Percentiles rank a stretch among this genome's conserved stretches.
Conservation (phyloP, 306 rosid genomes). For the Prinsepia uniflora region DNA sequence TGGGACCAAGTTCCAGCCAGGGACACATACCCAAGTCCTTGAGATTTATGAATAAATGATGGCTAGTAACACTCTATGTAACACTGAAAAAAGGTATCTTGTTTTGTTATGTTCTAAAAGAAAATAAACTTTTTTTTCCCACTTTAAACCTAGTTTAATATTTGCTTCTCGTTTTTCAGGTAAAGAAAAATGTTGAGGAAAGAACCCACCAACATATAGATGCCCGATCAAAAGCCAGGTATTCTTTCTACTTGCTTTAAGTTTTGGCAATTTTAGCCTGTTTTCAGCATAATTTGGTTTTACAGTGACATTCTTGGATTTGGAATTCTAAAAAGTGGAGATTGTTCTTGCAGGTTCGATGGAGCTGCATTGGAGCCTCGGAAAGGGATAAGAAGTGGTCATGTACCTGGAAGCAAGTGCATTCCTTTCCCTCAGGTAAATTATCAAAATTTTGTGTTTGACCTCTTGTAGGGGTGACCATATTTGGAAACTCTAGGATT, state of each 20-base stretch:
- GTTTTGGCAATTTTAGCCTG: background rate
- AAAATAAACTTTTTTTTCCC: background rate
- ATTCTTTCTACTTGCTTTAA: conserved; percentile 1
- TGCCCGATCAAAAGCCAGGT: conserved; percentile 95
- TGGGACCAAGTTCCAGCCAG: no score
- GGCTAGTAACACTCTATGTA: background rate
- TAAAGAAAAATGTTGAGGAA: conserved; percentile 57
- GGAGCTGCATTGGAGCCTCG: conserved; percentile 79
- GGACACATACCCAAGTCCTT: background rate
- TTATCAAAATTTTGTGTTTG: conserved; percentile 5
- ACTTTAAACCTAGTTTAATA: conserved; percentile 1
- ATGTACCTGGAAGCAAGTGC: conserved; percentile 92
- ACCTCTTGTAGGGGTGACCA: background rate
- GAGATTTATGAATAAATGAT: background rate
- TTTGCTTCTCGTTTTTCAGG: conserved; percentile 38
- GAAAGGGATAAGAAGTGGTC: conserved; percentile 88
- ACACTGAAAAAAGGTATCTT: background rate
- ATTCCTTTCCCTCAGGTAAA: conserved; percentile 71
- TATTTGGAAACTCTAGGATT: background rate
- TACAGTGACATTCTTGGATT: conserved; percentile 9
- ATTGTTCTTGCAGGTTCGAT: conserved; percentile 59
- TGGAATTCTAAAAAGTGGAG: conserved; percentile 13
- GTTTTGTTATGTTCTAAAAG: background rate
- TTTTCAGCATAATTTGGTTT: background rate
- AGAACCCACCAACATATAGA: conserved; percentile 69